A percentile compares a stretch with the other conserved stretches of the same genome.
phyloP scores from a whole-genome alignment of 768 basidiomycete species.

The Mycena sanguinolenta region DNA sequence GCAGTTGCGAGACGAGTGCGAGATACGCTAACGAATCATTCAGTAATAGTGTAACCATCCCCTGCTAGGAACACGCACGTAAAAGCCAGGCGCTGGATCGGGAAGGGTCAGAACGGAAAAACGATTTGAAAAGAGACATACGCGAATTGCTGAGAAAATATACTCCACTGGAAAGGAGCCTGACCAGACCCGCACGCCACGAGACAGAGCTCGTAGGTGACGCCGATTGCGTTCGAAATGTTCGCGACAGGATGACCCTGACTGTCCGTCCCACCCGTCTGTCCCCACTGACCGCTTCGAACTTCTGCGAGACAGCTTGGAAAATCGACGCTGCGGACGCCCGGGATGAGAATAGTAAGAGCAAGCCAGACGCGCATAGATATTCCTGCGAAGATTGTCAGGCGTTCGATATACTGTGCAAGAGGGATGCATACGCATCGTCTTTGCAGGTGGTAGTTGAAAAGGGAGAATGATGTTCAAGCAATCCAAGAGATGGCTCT shows the following conservation, averaged over 20 bases:
- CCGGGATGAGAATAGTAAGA: constrained; percentile 9
- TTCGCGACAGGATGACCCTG: constrained; percentile 35
- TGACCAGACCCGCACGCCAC: constrained; percentile 38
- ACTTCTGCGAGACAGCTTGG: constrained; percentile 27
- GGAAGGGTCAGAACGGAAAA: not conserved
- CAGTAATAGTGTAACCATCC: not conserved
- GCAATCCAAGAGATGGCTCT: no score
- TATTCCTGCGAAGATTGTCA: not conserved
- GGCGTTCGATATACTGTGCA: not conserved
- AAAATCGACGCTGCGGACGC: constrained; percentile 30
- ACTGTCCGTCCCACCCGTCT: constrained; percentile 33
- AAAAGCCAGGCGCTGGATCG: constrained; percentile 51
- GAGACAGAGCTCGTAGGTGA: constrained; percentile 43
- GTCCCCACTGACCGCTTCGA: constrained; percentile 19
- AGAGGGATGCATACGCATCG: not conserved
- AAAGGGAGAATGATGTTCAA: no score
- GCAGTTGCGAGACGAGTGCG: constrained; percentile 54
- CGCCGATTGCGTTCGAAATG: constrained; percentile 39
- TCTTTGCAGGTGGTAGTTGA: not conserved
- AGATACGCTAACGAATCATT: constrained; percentile 46
- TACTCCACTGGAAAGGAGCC: constrained; percentile 43
- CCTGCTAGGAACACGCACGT: constrained; percentile 13
- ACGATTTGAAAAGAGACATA: not conserved
- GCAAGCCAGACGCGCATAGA: not conserved
- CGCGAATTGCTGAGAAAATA: constrained; percentile 50